phyloP scores from a whole-genome alignment of 805 yeast species.

The Metschnikowia lunata region DNA sequence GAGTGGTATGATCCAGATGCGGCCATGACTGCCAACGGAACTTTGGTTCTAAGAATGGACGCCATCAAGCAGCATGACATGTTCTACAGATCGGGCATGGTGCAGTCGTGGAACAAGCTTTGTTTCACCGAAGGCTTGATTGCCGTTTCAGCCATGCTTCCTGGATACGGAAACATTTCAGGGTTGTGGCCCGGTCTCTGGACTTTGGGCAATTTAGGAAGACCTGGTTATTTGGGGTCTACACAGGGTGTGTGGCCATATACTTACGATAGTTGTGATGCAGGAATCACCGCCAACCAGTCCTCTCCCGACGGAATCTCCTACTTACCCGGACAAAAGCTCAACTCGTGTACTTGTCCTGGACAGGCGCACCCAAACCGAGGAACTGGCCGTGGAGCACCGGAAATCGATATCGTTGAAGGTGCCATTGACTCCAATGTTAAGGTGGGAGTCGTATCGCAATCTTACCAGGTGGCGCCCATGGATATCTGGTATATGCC shows the following conservation, averaged over 20 bases:
- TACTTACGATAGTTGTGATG: conserved; percentile 80
- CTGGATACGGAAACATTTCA: conserved; percentile 69
- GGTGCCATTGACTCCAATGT: conserved; percentile 62
- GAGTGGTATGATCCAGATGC: conserved; percentile 98
- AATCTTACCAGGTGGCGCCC: conserved; percentile 90
- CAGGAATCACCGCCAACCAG: conserved; percentile 93
- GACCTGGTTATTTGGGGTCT: conserved; percentile 85
- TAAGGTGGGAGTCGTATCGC: conserved; percentile 70
- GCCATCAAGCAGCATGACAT: conserved; percentile 76
- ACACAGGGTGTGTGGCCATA: conserved; percentile 97
- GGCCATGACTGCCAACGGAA: conserved; percentile 68
- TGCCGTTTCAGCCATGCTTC: conserved; percentile 73
- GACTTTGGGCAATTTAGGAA: conserved; percentile 89
- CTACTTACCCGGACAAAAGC: conserved; percentile 77
- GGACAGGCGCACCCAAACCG: conserved; percentile 84
- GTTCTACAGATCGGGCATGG: conserved; percentile 84
- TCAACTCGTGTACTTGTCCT: conserved; percentile 72
- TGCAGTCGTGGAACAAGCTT: conserved; percentile 87
- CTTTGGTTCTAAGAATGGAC: conserved; percentile 66
- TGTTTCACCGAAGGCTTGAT: conserved; percentile 83
- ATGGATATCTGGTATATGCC: conserved; percentile 93
- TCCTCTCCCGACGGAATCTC: conserved; percentile 86
- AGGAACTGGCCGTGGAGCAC: conserved; percentile 91
- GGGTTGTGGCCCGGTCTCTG: conserved; percentile 98
- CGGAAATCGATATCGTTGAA: conserved; percentile 80